These are phyloP conservation scores for Solanum etuberosum DNA, from an alignment of 257 asterid species.

Conservation along the genomic window DNA sequence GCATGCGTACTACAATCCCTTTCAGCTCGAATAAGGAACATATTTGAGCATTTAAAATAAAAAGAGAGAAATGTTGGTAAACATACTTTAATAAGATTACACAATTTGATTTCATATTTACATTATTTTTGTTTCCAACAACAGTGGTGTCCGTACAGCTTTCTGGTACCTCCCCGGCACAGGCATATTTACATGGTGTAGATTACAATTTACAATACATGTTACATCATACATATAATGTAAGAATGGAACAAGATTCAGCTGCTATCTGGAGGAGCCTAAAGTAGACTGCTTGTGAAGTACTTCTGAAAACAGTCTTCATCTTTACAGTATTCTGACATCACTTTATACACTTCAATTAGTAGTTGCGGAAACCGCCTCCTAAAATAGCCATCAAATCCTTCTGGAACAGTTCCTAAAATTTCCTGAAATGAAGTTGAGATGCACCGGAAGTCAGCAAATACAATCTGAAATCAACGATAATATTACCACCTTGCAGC, in stretches of 20 bases:
- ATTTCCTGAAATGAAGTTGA: conserved; percentile 38
- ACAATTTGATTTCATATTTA: neutral
- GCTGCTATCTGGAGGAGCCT: neutral
- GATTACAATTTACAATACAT: neutral
- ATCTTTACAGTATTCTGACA: conserved; percentile 35
- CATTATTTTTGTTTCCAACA: neutral
- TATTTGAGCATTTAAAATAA: neutral
- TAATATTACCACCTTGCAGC: neutral
- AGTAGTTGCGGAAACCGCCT: conserved; percentile 68
- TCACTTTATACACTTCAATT: conserved; percentile 71
- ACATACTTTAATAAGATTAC: neutral
- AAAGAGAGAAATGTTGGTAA: neutral
- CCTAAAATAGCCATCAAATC: conserved; percentile 67
- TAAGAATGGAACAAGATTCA: neutral
- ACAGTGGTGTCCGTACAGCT: neutral
- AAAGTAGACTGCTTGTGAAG: conserved; percentile 25
- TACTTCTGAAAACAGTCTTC: conserved; percentile 66
- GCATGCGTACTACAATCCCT: neutral
- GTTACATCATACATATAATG: neutral
- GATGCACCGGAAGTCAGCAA: neutral
- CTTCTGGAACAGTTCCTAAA: conserved; percentile 80
- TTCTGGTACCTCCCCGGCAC: neutral
- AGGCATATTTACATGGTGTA: neutral
- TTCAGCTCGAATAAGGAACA: neutral
- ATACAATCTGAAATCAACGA: neutral